Evolutionary conservation across 129 eudicot genomes (phyloP), one percentile per base, ranked within the genome.

Genomic region (Tanacetum coccineum): DNA sequence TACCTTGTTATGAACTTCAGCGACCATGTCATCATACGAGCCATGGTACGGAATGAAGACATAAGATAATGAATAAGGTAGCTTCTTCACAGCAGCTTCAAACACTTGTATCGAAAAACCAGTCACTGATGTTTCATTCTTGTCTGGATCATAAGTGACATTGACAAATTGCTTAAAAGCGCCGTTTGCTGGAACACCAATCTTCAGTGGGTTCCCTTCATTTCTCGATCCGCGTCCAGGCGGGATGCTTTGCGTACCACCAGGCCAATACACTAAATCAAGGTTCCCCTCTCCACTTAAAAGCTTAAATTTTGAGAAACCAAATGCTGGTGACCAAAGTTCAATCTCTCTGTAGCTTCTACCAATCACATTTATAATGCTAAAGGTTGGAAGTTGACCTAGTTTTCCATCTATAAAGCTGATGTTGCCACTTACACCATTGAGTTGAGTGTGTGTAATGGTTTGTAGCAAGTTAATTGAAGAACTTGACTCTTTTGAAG

Each of bases 41-140:
- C 87, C 90, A 63, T 79, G 21, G 51, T 66, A 78, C 11, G 95
- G 90, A 68, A 81, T 72, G 14, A 82, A 74, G 19, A 54, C 82
- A 56, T 79, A 87, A 45, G 85, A 73, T 26, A 82, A 64, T 39
- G 75, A 30, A 72, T 82, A 84, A 17, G 80, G 74, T 3, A 84
- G 79, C 42, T 62, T 50, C 22, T 62, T 78, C 21, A 82, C 72
- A 1, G 72, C 81, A 64, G 86, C 87, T 61, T 79, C 79, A 56
- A 87, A 87, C 18, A 84, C 90, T 39, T 79, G 63, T 57, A 87
- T 75, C 3, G 88, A 80, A 82, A 84, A 84, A 46, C 90, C 95
- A 19, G 58, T 19, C 19, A 82, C 74, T 4, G 5, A 4, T 6
- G 84, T 81, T 76, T 50, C 25, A 40, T 87, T 87, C 14, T 13